These are phyloP conservation scores for Furcasterigmium furcatum DNA, from an alignment of 2,329 filamentous ascomycete genomes.

Conservation along the genomic window DNA sequence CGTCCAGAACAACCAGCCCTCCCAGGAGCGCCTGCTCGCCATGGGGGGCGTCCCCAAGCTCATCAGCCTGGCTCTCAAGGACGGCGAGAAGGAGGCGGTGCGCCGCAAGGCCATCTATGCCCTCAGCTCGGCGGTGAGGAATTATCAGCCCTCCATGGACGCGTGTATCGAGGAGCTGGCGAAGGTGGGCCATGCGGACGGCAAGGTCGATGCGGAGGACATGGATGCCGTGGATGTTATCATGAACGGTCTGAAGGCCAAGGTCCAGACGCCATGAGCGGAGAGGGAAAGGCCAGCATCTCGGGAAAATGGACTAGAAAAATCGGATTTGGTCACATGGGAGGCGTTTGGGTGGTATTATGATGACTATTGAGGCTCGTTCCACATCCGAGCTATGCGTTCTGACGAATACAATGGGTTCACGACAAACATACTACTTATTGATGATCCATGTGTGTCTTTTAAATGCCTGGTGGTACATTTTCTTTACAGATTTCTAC, in stretches of 20 bases:
- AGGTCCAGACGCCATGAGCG: slow-evolving; percentile 19
- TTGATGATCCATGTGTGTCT: slow-evolving; percentile 7
- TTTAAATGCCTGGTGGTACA: neutral
- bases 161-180: slow-evolving; percentile 59
- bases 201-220: slow-evolving; percentile 72
- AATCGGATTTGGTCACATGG: slow-evolving; percentile 21
- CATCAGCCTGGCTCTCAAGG: slow-evolving; percentile 59
- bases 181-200: slow-evolving; percentile 51
- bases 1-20: slow-evolving; percentile 90
- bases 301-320: slow-evolving; percentile 4
- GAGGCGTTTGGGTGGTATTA: slow-evolving; percentile 28
- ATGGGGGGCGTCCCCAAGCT: slow-evolving; percentile 69
- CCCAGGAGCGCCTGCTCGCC: slow-evolving; percentile 67
- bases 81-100: slow-evolving; percentile 59
- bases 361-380: slow-evolving; percentile 3
- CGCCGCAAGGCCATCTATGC: slow-evolving; percentile 88
- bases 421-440: slow-evolving; percentile 2
- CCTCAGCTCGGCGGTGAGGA: slow-evolving; percentile 79
- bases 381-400: neutral
- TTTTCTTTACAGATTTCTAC: slow-evolving; percentile 1
- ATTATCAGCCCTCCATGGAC: slow-evolving; percentile 83
- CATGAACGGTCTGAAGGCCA: slow-evolving; percentile 60
- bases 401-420: slow-evolving; percentile 4
- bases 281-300: slow-evolving; percentile 1
- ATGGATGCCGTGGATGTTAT: slow-evolving; percentile 84